phyloP scores from a whole-genome alignment of 495 filamentous ascomycete genomes.

The Sabuloglossum arenarium region DNA sequence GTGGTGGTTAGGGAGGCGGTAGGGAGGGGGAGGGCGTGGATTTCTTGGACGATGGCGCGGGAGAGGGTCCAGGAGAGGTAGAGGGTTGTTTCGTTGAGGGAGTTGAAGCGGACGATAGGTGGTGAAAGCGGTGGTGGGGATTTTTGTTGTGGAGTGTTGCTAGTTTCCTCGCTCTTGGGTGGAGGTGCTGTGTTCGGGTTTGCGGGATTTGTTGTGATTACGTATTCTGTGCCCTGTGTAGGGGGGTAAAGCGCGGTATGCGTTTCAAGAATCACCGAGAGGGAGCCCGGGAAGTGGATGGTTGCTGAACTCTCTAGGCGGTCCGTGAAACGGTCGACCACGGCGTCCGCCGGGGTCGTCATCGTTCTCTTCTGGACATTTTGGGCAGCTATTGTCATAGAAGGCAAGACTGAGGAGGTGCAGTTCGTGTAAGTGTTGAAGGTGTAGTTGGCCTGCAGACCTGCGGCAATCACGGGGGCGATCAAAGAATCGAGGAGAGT shows the following conservation, averaged over 20 bases:
- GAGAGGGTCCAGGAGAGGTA: neutral
- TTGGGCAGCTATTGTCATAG: neutral
- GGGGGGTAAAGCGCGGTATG: slow-evolving; percentile 23
- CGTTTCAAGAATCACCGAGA: slow-evolving; percentile 23
- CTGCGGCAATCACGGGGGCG: neutral
- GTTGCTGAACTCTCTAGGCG: neutral
- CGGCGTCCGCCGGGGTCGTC: neutral
- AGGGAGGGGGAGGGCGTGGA: neutral
- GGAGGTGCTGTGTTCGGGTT: neutral
- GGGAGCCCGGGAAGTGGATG: neutral
- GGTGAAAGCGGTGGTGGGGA: slow-evolving; percentile 8
- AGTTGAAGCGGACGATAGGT: neutral
- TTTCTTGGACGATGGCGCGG: neutral
- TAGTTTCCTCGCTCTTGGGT: neutral
- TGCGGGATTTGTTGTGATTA: slow-evolving; percentile 14
- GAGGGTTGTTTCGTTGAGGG: neutral
- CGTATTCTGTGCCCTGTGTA: slow-evolving; percentile 25
- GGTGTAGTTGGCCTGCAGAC: slow-evolving; percentile 14
- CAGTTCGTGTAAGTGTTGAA: slow-evolving; percentile 17
- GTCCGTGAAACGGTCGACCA: neutral
- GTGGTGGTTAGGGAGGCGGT: neutral
- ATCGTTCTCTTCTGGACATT: neutral
- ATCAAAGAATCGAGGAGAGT: neutral
- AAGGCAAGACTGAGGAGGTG: neutral
- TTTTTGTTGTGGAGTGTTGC: no score